phyloP scores from a whole-genome alignment of 805 yeast species.

The Candida methanosorbosa region DNA sequence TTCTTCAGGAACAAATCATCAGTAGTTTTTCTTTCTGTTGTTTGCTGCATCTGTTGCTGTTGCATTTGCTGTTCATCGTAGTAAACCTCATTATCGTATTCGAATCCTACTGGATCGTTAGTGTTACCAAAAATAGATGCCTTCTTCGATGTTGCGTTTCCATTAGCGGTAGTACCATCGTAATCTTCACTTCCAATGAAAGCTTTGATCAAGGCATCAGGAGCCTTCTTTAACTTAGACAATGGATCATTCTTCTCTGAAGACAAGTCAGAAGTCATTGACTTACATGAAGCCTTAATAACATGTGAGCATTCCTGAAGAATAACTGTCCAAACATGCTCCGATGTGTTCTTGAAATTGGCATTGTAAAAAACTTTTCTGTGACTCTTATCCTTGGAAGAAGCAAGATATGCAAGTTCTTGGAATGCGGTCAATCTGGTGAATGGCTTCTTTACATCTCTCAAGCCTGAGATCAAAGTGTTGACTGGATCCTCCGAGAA shows the following conservation, averaged over 20 bases:
- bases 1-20: too few relatives aligned
- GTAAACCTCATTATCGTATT: not conserved
- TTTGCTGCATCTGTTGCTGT: not conserved
- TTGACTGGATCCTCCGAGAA: slow-evolving; percentile 54
- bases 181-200: slow-evolving; percentile 9
- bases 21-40: not conserved
- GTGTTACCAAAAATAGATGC: slow-evolving; percentile 6
- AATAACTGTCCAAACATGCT: slow-evolving; percentile 54
- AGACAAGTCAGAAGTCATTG: slow-evolving; percentile 17
- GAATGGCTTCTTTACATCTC: slow-evolving; percentile 35
- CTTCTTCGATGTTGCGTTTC: not conserved
- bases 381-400: slow-evolving; percentile 35
- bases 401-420: slow-evolving; percentile 60
- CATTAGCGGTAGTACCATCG: slow-evolving; percentile 3
- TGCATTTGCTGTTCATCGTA: not conserved
- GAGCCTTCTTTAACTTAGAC: too few relatives aligned
- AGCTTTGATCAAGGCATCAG: too few relatives aligned
- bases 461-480: slow-evolving; percentile 56
- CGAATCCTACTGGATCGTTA: not conserved
- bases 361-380: slow-evolving; percentile 48
- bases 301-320: slow-evolving; percentile 52
- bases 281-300: slow-evolving; percentile 30
- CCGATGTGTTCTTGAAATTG: slow-evolving; percentile 32
- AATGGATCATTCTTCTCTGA: slow-evolving; percentile 10
- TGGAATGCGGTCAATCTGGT: slow-evolving; percentile 64